A percentile compares a stretch with the other conserved stretches of the same genome.
These are phyloP conservation scores for Blumeria hordei DNA, from an alignment of 2,329 filamentous ascomycete species.

Conservation along the genomic window DNA sequence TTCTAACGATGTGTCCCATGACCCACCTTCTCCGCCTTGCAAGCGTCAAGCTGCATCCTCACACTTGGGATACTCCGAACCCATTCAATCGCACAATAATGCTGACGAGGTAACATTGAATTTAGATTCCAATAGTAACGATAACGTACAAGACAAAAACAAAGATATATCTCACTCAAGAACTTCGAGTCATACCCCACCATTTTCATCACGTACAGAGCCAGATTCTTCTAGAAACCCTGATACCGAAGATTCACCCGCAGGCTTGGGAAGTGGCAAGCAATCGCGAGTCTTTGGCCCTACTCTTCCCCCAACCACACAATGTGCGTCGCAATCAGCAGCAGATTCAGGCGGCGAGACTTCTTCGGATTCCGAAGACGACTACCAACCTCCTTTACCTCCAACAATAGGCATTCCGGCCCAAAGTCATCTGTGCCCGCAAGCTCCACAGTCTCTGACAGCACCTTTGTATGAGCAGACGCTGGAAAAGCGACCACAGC, in stretches of 20 bases:
- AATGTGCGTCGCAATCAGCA: constrained; percentile 15
- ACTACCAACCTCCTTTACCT: constrained; percentile 36
- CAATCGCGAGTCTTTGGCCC: constrained; percentile 17
- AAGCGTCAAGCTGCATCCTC: constrained; percentile 18
- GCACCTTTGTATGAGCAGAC: too few species aligned
- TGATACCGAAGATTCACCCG: constrained; percentile 1
- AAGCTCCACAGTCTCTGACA: too few species aligned
- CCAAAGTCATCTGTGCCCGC: too few species aligned
- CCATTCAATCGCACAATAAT: constrained; percentile 11
- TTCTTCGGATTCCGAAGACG: constrained; percentile 20
- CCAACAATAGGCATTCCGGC: constrained; percentile 12
- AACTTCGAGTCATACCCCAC: too few species aligned
- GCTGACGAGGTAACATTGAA: constrained; percentile 24
- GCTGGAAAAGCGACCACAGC: constrained; percentile 25
- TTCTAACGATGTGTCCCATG: constrained; percentile 5
- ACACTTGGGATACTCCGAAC: constrained; percentile 6
- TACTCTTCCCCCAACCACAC: constrained; percentile 20
- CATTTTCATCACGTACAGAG: too few species aligned
- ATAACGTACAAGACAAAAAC: too few species aligned
- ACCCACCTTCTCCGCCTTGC: constrained; percentile 19
- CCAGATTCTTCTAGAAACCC: constrained; percentile 6
- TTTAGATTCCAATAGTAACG: constrained; percentile 16
- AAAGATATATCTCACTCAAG: too few species aligned
- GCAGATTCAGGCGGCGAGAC: constrained; percentile 6
- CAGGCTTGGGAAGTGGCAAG: too few species aligned